Percentiles rank a stretch among this genome's conserved stretches.
Evolutionary conservation across 1,139 yeast genomes (phyloP).

Genomic region (Hyphopichia pseudoburtonii): DNA sequence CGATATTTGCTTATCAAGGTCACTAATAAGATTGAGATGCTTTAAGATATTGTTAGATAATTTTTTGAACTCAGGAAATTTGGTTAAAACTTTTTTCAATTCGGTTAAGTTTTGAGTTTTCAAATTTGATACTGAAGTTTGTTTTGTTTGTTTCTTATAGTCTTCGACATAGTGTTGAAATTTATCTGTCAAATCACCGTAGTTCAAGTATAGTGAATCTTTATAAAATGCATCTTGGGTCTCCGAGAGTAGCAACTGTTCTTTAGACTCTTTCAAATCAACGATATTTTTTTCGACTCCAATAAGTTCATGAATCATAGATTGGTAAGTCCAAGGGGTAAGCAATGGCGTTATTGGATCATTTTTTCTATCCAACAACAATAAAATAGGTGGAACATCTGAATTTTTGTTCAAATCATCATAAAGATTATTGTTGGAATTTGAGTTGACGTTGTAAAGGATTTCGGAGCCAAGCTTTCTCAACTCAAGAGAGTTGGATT

Average conservation of each 20-base stretch:
- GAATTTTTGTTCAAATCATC: slow-evolving; percentile 55
- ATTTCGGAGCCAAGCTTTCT: slow-evolving; percentile 71
- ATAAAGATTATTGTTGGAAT: slow-evolving; percentile 60
- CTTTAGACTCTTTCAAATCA: slow-evolving; percentile 40
- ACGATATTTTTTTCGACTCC: slow-evolving; percentile 83
- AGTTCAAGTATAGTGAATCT: slow-evolving; percentile 82
- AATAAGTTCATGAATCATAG: slow-evolving; percentile 92
- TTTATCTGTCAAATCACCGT: slow-evolving; percentile 90
- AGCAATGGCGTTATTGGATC: slow-evolving; percentile 93
- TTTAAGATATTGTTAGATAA: slow-evolving; percentile 88
- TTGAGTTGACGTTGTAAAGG: slow-evolving; percentile 56
- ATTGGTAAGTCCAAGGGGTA: slow-evolving; percentile 96
- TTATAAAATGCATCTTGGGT: slow-evolving; percentile 71
- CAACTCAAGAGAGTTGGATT: slow-evolving; percentile 61
- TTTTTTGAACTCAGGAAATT: slow-evolving; percentile 89
- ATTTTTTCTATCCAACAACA: slow-evolving; percentile 79
- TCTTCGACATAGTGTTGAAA: slow-evolving; percentile 83
- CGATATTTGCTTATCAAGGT: slow-evolving; percentile 70
- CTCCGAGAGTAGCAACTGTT: slow-evolving; percentile 32
- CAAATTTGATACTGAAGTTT: slow-evolving; percentile 57
- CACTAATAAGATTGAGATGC: slow-evolving; percentile 87
- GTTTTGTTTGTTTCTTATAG: slow-evolving; percentile 78
- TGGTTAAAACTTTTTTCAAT: slow-evolving; percentile 85
- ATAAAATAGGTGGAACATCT: slow-evolving; percentile 72
- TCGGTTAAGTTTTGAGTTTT: slow-evolving; percentile 73